Evolutionary conservation across 106 monocot species (phyloP), one percentile per base, ranked within the genome.

Genomic region (Acorus gramineus): DNA sequence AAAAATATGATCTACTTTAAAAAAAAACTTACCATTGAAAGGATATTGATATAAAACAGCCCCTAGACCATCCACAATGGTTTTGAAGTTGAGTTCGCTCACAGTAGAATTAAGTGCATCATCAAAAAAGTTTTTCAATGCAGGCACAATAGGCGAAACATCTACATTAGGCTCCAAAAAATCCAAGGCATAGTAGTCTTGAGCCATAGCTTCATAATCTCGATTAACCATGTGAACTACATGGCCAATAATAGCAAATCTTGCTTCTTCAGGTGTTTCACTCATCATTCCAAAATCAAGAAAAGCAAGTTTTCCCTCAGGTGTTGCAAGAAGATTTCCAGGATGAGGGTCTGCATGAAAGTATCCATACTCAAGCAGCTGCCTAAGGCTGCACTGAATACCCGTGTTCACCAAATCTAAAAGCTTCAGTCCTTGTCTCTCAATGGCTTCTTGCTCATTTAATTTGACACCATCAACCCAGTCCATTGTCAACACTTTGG

Each of bases 211-310:
- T 79, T 98, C 98, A 75, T 98, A 98, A 45, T 98, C 98, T n/a
- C 98, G 78, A 67, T 98, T 98, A 70, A 98, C 98, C 88, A 98
- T 77, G 73, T 98, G 98, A 78, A 98, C 98, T 52, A 98, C 88
- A 65, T 98, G 98, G 8, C 92, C 91, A 52, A 98, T 98, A 47
- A 98, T 92, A 55, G 98, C 98, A 75, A 66, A 76, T 72, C 98
- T 83, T 73, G 98, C 98, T 53, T 83, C 85, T 67, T 98, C 98
- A 46, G 98, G 98, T 2, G 98, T 98, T 63, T 98, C 98, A 64
- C 92, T 92, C 98, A 98, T 98, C 98, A 98, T 98, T 42, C 98
- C 98, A 79, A 98, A 98, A 77, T 98, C 98, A 70, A 98, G 76
- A 75, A 98, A 98, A 61, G 98, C 98, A 51, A 98, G 85, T 67